Evolutionary conservation across 768 basidiomycete genomes (phyloP), one percentile per base, ranked within the genome.

Genomic region (Cystofilobasidium bisporidii): DNA sequence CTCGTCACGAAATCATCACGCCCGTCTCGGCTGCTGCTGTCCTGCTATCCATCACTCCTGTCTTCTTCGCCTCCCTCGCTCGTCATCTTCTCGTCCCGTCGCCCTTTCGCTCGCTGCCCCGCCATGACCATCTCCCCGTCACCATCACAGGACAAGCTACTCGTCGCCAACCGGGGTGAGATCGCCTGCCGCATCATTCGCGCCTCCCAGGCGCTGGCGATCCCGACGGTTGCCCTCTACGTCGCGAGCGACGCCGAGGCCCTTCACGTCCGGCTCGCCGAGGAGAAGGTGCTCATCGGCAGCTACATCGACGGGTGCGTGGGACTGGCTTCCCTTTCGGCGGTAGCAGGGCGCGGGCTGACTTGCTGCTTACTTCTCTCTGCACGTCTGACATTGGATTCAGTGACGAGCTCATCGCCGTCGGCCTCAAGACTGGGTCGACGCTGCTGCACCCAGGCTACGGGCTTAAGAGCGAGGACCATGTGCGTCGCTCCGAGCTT

Each of bases 131-230:
- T n/a, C n/a, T n/a, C n/a, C n/a, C n/a, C n/a, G n/a, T n/a, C n/a
- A n/a, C n/a, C n/a, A n/a, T n/a, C n/a, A n/a, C n/a, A n/a, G 20
- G 48, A 50, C 43, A 72, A 71, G 58, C 71, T 86, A 0, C 80
- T 87, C 69, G 78, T 88, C 68, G 85, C 85, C 24, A 87, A 88
- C 74, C 83, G 86, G 30, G 86, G 86, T 48, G 86, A 88, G 74
- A 87, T 87, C 61, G 86, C 85, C 12, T 79, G 84, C 18, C 82
- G 86, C 12, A 81, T 87, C 71, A 77, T 87, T 30, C 81, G 79
- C 61, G 83, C 85, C 0, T 84, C 84, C 2, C 79, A 80, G 58
- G 74, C 75, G 32, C 79, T 86, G 3, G 82, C 80, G 1, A 72
- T 88, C 30, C 74, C 72, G 4, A 85, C 84, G 0, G 72, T 86